Conservation (phyloP, 2,329 filamentous ascomycete species). For the Fonsecaea pedrosoi region DNA sequence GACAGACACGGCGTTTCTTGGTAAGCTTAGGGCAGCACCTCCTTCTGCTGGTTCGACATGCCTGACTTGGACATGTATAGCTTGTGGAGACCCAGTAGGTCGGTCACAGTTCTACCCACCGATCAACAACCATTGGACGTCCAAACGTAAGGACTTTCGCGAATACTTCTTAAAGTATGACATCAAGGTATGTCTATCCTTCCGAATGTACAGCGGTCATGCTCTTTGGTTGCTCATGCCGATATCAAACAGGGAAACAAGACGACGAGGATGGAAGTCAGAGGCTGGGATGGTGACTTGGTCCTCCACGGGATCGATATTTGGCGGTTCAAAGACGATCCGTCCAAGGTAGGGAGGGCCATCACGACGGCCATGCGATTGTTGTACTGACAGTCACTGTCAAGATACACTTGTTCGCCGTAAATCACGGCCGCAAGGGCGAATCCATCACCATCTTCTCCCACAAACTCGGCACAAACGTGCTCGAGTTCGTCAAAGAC, state of each 20-base stretch:
- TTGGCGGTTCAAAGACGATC: conserved; percentile 11
- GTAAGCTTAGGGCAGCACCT: not conserved
- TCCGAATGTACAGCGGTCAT: not conserved
- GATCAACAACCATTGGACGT: conserved; percentile 6
- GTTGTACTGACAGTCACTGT: not conserved
- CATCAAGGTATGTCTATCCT: not conserved
- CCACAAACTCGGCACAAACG: conserved; percentile 10
- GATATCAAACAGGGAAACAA: conserved; percentile 7
- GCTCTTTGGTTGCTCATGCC: not conserved
- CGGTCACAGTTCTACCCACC: conserved; percentile 11
- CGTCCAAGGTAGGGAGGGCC: not conserved
- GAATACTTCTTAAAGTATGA: conserved; percentile 9
- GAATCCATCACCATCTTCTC: conserved; percentile 18
- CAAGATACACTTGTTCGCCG: conserved; percentile 10
- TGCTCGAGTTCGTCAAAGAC: conserved; percentile 17
- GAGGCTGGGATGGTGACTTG: conserved; percentile 2
- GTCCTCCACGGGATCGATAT: conserved; percentile 10
- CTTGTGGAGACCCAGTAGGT: conserved; percentile 5
- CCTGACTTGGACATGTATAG: not conserved
- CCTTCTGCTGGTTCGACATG: not conserved
- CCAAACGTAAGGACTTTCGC: conserved; percentile 7
- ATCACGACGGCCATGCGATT: not conserved
- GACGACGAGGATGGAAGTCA: conserved; percentile 1
- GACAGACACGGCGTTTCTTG: conserved; percentile 2
- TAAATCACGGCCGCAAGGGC: conserved; percentile 11